A percentile compares a stretch with the other conserved stretches of the same genome.
Evolutionary conservation across 2,329 filamentous ascomycete genomes (phyloP).

Genomic region (Alternaria triticina): DNA sequence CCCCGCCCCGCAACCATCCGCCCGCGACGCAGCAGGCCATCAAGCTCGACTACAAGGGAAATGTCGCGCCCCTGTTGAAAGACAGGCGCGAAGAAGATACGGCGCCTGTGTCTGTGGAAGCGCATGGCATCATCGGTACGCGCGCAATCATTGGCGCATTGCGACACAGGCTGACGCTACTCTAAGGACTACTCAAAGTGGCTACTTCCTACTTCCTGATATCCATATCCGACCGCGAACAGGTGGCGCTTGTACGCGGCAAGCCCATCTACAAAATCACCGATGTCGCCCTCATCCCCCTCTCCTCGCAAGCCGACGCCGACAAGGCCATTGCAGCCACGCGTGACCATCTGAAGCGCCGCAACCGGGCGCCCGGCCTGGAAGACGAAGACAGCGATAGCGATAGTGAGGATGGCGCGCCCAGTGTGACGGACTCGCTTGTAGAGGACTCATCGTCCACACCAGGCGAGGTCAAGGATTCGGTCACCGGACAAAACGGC

Average conservation of each 20-base stretch:
- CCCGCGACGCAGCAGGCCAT: slow-evolving; percentile 63
- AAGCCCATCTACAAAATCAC: slow-evolving; percentile 85
- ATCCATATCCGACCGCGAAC: slow-evolving; percentile 82
- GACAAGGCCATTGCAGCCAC: slow-evolving; percentile 72
- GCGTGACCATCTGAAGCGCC: slow-evolving; percentile 52
- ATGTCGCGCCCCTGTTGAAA: slow-evolving; percentile 57
- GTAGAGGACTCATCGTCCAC: slow-evolving; percentile 44
- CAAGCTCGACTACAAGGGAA: slow-evolving; percentile 72
- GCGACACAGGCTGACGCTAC: neutral
- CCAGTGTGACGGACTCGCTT: slow-evolving; percentile 46
- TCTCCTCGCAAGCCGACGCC: slow-evolving; percentile 77
- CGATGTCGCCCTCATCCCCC: slow-evolving; percentile 88
- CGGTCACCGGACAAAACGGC: slow-evolving; percentile 35
- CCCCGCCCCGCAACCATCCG: slow-evolving; percentile 63
- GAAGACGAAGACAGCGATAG: slow-evolving; percentile 40
- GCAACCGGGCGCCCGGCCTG: slow-evolving; percentile 31
- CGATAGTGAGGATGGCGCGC: slow-evolving; percentile 43
- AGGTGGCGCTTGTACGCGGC: slow-evolving; percentile 86
- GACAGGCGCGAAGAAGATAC: slow-evolving; percentile 48
- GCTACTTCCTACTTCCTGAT: slow-evolving; percentile 84
- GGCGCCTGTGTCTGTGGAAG: slow-evolving; percentile 52
- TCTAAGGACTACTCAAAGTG: slow-evolving; percentile 82
- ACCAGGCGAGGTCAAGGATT: slow-evolving; percentile 41
- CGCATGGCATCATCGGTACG: slow-evolving; percentile 64
- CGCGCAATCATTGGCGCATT: neutral